Percentiles rank a stretch among this genome's conserved stretches.
Conservation (phyloP, 805 yeast species). For the Saccharomycopsis synnaedendra region DNA sequence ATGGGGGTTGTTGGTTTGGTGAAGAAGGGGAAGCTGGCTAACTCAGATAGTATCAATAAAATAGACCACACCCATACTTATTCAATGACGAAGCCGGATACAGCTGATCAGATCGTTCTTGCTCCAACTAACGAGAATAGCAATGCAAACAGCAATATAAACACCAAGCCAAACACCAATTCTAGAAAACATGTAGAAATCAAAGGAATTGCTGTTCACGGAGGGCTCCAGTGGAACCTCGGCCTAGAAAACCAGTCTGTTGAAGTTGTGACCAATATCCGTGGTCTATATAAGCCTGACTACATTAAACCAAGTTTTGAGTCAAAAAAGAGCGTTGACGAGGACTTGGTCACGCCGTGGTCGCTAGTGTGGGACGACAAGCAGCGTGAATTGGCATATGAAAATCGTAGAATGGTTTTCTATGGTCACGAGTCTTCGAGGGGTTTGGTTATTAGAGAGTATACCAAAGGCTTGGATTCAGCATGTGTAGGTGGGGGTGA, state of each 20-base stretch:
- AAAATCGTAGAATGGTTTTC: slow-evolving; percentile 31
- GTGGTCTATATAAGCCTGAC: slow-evolving; percentile 55
- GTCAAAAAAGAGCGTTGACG: slow-evolving; percentile 16
- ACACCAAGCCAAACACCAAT: slow-evolving; percentile 13
- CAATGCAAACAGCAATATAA: too few species aligned
- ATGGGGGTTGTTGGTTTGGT: slow-evolving; percentile 32
- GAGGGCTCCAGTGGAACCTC: slow-evolving; percentile 65
- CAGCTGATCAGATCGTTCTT: not conserved
- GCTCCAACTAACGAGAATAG: too few species aligned
- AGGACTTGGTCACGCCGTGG: slow-evolving; percentile 36
- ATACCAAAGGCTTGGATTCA: slow-evolving; percentile 70
- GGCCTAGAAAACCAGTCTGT: slow-evolving; percentile 37
- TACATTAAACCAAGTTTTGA: slow-evolving; percentile 30
- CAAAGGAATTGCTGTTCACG: slow-evolving; percentile 62
- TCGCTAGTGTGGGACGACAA: slow-evolving; percentile 41
- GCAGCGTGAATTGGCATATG: slow-evolving; percentile 22
- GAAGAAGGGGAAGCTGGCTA: slow-evolving; percentile 10
- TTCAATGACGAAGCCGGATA: not conserved
- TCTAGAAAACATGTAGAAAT: slow-evolving; percentile 16
- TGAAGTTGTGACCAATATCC: slow-evolving; percentile 53
- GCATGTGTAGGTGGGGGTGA: slow-evolving; percentile 71
- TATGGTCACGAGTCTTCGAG: slow-evolving; percentile 86
- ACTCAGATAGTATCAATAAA: not conserved
- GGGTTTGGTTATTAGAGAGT: slow-evolving; percentile 56
- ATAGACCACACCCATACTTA: not conserved